Base-by-base conservation (phyloP, 139 green algal species). In the Volvox reticuliferus region DNA sequence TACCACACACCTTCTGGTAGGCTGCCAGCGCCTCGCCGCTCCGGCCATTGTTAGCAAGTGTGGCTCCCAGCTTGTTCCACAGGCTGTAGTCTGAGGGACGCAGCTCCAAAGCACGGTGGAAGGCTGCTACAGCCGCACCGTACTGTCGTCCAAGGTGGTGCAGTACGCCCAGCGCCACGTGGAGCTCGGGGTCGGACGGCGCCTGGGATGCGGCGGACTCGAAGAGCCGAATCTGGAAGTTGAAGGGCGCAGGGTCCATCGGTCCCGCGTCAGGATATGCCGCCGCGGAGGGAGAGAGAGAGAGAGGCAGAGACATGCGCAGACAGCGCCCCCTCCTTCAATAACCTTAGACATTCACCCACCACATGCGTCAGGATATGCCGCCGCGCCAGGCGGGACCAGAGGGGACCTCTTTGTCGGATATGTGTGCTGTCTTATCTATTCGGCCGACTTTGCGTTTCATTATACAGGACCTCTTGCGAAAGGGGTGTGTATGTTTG, bases 51-150 rank as follows among this genome's bases (percentile, higher is more conserved):
- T 99, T 99, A 82, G 98, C 98, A 55, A 98, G 91, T 17, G 97
- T 99, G 30, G 97, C 97, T 21, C 98, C 98, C 79, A 99, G 96
- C 94, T 99, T 99, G 96, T 99, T 99, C 98, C 98, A 99, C 88
- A 99, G 93, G 36, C 89, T 96, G 92, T 99, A 99, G 93, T 99
- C 97, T 1, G 91, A 26, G 2, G 97, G 96, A 13, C 92, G 92
- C 24, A 99, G 83, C 91, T 94, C 78, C 68, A 99, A 92, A 19
- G 89, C 92, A 5, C 79, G 65, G 35, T 96, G 63, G 87, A 99
- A 99, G 0, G 97, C 95, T 1, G 78, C 89, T 17, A 98, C 97
- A 0, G 98, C 98, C 0, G 68, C 86, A 79, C 96, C 94, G 92
- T 98, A 99, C 50, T 97, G 88, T 1, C 98, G 87, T 0, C 90